Conservation (phyloP, 306 rosid species). For the Vicia sativa region DNA sequence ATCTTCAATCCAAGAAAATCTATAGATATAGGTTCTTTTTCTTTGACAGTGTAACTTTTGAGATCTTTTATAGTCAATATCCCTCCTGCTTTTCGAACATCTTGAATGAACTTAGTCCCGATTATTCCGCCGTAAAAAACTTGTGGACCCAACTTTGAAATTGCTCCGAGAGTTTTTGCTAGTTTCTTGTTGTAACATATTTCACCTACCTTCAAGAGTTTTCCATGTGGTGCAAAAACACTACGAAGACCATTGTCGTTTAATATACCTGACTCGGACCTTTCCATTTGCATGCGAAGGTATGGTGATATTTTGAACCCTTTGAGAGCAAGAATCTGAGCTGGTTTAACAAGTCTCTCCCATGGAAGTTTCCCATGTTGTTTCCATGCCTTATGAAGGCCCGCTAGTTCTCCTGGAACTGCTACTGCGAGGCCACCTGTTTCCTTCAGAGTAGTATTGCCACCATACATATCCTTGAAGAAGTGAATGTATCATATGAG, state of each 20-base stretch:
- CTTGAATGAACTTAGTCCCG: slow-evolving; percentile 64
- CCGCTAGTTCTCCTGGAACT: slow-evolving; percentile 81
- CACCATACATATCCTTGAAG: slow-evolving; percentile 74
- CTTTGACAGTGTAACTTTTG: slow-evolving; percentile 52
- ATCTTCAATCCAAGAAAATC: slow-evolving; percentile 57
- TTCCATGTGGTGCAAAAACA: slow-evolving; percentile 69
- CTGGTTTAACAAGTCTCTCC: slow-evolving; percentile 70
- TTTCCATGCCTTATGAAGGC: slow-evolving; percentile 73
- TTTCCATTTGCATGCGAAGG: slow-evolving; percentile 60
- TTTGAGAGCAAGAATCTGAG: slow-evolving; percentile 62
- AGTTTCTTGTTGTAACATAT: slow-evolving; percentile 58
- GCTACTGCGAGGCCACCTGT: slow-evolving; percentile 69
- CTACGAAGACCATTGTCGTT: slow-evolving; percentile 60
- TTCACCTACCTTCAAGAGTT: slow-evolving; percentile 58
- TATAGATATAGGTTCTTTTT: slow-evolving; percentile 50
- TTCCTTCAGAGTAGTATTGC: slow-evolving; percentile 53
- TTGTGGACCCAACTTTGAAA: slow-evolving; percentile 55
- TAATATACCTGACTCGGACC: slow-evolving; percentile 51
- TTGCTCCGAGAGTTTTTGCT: slow-evolving; percentile 52
- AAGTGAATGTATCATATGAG: neutral
- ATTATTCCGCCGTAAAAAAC: slow-evolving; percentile 64
- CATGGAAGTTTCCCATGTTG: slow-evolving; percentile 79
- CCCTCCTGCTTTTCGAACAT: slow-evolving; percentile 72
- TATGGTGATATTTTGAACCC: slow-evolving; percentile 78
- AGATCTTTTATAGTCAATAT: slow-evolving; percentile 64